Evolutionary conservation across 495 filamentous ascomycete genomes (phyloP).

Genomic region (Bryoglossum gracile): DNA sequence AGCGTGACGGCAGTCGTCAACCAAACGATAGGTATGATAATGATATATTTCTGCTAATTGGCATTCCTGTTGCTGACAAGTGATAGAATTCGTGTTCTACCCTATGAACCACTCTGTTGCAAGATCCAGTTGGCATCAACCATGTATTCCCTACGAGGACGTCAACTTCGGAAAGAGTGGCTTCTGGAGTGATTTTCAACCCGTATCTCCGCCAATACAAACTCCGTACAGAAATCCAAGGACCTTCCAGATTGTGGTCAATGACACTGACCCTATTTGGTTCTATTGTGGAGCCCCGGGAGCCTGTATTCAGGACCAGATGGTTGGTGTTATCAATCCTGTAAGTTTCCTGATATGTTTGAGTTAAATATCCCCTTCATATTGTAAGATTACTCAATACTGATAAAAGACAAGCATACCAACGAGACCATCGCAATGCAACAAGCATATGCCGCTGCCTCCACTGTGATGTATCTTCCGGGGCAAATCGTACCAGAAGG

Average conservation of each 20-base stretch:
- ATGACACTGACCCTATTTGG: constrained; percentile 51
- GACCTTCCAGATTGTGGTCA: constrained; percentile 42
- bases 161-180: constrained; percentile 32
- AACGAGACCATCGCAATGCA: constrained; percentile 16
- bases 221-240: constrained; percentile 37
- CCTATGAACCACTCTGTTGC: constrained; percentile 53
- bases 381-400: too few relatives aligned
- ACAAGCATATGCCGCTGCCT: constrained; percentile 1
- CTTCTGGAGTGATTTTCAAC: constrained; percentile 41
- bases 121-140: constrained; percentile 43
- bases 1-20: too few relatives aligned
- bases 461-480: constrained; percentile 12
- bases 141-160: constrained; percentile 54
- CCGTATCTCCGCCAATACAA: constrained; percentile 26
- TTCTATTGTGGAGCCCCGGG: constrained; percentile 51
- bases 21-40: too few relatives aligned
- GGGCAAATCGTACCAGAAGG: constrained; percentile 14
- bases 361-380: too few relatives aligned
- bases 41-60: too few relatives aligned
- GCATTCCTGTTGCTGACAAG: background rate
- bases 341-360: constrained; percentile 3
- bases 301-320: constrained; percentile 33
- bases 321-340: constrained; percentile 46
- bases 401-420: too few relatives aligned
- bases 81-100: constrained; percentile 47